These are phyloP conservation scores for Sextonia rubra DNA, from an alignment of 164 flowering plant species.

Conservation along the genomic window DNA sequence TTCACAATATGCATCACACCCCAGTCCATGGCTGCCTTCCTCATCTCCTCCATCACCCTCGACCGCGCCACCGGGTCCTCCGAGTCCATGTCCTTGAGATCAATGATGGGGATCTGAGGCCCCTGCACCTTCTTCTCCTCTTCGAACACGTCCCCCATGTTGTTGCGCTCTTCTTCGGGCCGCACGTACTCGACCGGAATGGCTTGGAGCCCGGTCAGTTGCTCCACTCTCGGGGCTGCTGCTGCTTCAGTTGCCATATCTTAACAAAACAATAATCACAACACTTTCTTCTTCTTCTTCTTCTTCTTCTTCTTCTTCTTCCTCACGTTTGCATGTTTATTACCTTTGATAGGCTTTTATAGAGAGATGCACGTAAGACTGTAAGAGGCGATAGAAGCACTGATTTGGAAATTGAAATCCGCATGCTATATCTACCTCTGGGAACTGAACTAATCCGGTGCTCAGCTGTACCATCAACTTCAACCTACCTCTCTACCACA, in stretches of 20 bases:
- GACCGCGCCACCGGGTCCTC: conserved; percentile 38
- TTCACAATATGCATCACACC: conserved; percentile 65
- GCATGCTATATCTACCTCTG: no score
- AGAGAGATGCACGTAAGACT: no score
- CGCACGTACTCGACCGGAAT: conserved; percentile 82
- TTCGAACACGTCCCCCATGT: conserved; percentile 60
- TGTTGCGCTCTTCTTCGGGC: conserved; percentile 54
- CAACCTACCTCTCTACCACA: no score
- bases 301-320: no score
- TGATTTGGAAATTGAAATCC: no score
- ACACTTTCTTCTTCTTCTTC: background rate
- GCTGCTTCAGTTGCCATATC: conserved; percentile 23
- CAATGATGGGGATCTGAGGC: conserved; percentile 72
- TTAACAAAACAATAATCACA: background rate
- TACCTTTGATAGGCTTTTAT: no score
- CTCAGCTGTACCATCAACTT: no score
- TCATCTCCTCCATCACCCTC: conserved; percentile 45
- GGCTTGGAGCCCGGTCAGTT: conserved; percentile 53
- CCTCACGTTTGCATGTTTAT: no score
- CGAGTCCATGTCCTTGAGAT: conserved; percentile 43
- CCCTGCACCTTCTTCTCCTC: conserved; percentile 58
- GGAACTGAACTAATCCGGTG: no score
- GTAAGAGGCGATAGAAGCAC: no score
- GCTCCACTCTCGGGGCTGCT: conserved; percentile 57
- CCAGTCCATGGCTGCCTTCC: conserved; percentile 71